Conservation (phyloP, 768 basidiomycete genomes). For the Suillus tomentosus region DNA sequence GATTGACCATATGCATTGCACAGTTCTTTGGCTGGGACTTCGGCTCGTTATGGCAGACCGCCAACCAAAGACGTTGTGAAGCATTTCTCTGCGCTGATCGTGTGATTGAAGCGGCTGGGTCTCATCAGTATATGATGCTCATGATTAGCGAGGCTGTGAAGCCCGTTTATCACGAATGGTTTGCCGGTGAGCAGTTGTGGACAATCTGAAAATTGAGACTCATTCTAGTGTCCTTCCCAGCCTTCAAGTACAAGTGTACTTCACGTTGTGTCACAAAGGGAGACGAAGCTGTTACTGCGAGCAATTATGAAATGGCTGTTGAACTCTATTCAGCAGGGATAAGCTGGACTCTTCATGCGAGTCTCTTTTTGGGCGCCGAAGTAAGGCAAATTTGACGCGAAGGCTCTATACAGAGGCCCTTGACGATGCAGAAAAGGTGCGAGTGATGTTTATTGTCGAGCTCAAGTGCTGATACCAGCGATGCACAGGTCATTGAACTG, state of each 20-base stretch:
- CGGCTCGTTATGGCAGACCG: too few relatives aligned
- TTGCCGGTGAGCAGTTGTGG: too few relatives aligned
- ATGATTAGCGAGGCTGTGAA: too few relatives aligned
- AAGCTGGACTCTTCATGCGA: background rate
- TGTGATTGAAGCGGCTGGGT: too few relatives aligned
- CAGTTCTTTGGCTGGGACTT: background rate
- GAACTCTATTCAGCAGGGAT: background rate
- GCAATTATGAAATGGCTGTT: background rate
- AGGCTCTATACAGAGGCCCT: background rate
- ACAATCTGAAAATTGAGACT: background rate
- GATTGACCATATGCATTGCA: background rate
- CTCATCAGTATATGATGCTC: too few relatives aligned
- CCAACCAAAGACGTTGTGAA: too few relatives aligned
- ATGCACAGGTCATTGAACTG: too few relatives aligned
- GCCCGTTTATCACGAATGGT: too few relatives aligned
- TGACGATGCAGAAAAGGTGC: too few relatives aligned
- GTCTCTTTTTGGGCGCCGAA: background rate
- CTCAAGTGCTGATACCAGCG: too few relatives aligned
- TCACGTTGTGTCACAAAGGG: background rate
- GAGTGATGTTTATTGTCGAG: too few relatives aligned
- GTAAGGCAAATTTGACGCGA: background rate
- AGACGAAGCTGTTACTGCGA: background rate
- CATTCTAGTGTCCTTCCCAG: background rate
- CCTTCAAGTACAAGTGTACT: background rate
- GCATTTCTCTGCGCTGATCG: too few relatives aligned